Evolutionary conservation across 2,329 filamentous ascomycete species (phyloP), one percentile per base, ranked within the genome.

Genomic region (Xylariales sp.): DNA sequence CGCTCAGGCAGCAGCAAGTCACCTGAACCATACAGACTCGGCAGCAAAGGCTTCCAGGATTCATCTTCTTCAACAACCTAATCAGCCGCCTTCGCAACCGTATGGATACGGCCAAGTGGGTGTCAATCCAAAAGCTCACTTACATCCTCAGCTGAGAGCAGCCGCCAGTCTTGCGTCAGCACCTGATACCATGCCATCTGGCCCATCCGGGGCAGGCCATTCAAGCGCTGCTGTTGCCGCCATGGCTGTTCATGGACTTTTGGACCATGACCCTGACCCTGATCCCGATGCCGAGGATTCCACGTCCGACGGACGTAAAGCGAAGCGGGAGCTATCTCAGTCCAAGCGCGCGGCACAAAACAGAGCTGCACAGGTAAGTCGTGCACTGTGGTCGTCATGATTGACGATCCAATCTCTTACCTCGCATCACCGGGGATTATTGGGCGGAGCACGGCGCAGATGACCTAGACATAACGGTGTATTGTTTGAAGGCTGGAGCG

Each of bases 301-400:
- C 4, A 51, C 51, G 6, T 46, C 68, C 50, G 66, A 86, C 48
- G 78, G 82, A 48, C 76, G 83, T 38, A 91, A 93, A 65, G 83
- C 83, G 10, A 95, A 95, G 65, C 79, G 93, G 40, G 91, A 96
- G 66, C 70, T 98, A 46, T 96, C 90, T 19, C 93, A 90, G 32
- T 95, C 89, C 27, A 98, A 97, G 70, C 85, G 93, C 51, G 93
- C 93, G 20, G 93, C 93, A 8, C 93, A 98, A 62, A 98, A 98
- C 60, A 77, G 93, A 61, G 93, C 91, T 54, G 93, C 93, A 40
- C 93, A 98, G 82, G 93, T 96, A 76, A 59, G 82, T 62, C 41
- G 43, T 51, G 38, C 39, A 38, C n/a, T 15, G 16, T 14, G 22
- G 22, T 16, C 16, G 15, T 4, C 18, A 12, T 5, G 7, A 14